These are phyloP conservation scores for Helminthosporium solani DNA, from an alignment of 2,329 filamentous ascomycete species.

Conservation along the genomic window DNA sequence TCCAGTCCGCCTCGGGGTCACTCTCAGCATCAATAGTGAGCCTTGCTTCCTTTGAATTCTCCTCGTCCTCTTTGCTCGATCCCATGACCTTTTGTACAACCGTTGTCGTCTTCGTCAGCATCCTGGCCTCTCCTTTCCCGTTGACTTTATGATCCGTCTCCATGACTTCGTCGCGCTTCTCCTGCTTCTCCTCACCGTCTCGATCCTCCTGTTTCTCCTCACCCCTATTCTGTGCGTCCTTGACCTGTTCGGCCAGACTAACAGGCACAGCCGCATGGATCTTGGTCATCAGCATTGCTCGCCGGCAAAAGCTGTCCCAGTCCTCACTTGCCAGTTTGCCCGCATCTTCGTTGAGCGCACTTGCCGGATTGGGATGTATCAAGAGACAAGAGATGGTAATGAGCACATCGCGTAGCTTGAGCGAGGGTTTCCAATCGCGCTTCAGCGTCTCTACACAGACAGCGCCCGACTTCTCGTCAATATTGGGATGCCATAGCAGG, in stretches of 20 bases:
- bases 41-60: slow-evolving; percentile 27
- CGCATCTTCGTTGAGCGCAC: slow-evolving; percentile 62
- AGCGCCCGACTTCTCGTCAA: slow-evolving; percentile 61
- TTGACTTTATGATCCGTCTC: slow-evolving; percentile 12
- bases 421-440: slow-evolving; percentile 59
- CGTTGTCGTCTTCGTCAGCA: slow-evolving; percentile 20
- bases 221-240: slow-evolving; percentile 56
- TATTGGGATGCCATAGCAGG: slow-evolving; percentile 64
- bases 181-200: slow-evolving; percentile 15
- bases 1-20: slow-evolving; percentile 40
- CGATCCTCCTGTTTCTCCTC: too few relatives aligned
- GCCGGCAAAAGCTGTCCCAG: slow-evolving; percentile 57
- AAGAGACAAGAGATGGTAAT: slow-evolving; percentile 61
- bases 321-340: slow-evolving; percentile 59
- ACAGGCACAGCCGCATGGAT: slow-evolving; percentile 59
- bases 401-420: slow-evolving; percentile 61
- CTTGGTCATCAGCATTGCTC: slow-evolving; percentile 62
- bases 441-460: slow-evolving; percentile 67
- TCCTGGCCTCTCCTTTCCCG: slow-evolving; percentile 27
- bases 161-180: slow-evolving; percentile 6
- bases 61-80: slow-evolving; percentile 31
- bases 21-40: slow-evolving; percentile 27
- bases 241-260: slow-evolving; percentile 47
- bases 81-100: slow-evolving; percentile 21
- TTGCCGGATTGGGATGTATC: slow-evolving; percentile 65